Evolutionary conservation across 108 stramenopile species (phyloP).

Genomic region (Cyclotella kingstonii): DNA sequence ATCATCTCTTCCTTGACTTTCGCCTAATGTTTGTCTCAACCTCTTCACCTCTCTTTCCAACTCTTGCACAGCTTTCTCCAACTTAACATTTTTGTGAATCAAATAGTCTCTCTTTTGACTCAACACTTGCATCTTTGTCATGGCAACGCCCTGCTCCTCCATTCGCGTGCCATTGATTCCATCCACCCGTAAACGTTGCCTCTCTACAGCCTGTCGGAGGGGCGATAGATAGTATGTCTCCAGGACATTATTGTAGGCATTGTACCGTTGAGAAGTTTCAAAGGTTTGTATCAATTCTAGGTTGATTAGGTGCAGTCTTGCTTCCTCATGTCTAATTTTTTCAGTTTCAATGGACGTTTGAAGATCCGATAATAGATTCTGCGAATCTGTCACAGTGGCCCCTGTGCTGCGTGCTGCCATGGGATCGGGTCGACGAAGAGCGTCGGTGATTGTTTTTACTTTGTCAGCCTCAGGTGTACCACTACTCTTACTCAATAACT

Average conservation of each 20-base stretch:
- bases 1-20: not conserved
- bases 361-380: conserved; percentile 3
- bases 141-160: conserved; percentile 44
- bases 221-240: conserved; percentile 28
- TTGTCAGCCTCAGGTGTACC: no score
- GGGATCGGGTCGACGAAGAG: conserved; percentile 20
- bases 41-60: conserved; percentile 42
- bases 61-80: conserved; percentile 50
- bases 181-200: conserved; percentile 55
- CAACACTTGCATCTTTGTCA: conserved; percentile 45
- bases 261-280: conserved; percentile 46
- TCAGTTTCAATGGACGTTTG: conserved; percentile 23
- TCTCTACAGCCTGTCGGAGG: conserved; percentile 21
- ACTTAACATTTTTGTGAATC: conserved; percentile 55
- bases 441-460: no score
- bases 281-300: conserved; percentile 61
- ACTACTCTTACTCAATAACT: no score
- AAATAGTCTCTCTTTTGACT: conserved; percentile 40
- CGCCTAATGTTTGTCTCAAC: conserved; percentile 2
- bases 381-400: not conserved
- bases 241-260: conserved; percentile 35
- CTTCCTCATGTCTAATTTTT: conserved; percentile 50
- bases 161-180: conserved; percentile 65
- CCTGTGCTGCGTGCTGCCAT: conserved; percentile 8
- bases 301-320: conserved; percentile 52